phyloP scores from a whole-genome alignment of 164 flowering plant species.

The Magnolia kwangsiensis region DNA sequence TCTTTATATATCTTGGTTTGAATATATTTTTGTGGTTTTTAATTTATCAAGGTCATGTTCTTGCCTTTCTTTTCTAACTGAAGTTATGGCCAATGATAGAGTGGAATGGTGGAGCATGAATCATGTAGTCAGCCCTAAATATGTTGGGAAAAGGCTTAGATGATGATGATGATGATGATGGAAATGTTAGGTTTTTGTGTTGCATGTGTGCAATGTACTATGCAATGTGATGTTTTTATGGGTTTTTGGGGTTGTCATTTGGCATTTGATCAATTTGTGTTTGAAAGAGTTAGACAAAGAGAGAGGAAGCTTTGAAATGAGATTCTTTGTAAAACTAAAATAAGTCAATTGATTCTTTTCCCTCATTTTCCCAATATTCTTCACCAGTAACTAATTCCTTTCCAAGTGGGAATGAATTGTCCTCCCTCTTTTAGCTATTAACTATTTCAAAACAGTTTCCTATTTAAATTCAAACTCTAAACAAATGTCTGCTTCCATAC shows the following conservation, averaged over 20 bases:
- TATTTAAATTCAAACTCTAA: not conserved
- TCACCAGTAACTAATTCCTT: not conserved
- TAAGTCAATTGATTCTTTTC: not conserved
- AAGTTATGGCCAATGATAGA: too few species aligned
- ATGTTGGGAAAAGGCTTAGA: not conserved
- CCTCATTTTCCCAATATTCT: not conserved
- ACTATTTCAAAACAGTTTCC: not conserved
- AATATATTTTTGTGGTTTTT: too few species aligned
- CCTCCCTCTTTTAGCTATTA: not conserved
- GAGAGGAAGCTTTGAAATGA: not conserved
- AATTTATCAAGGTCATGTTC: too few species aligned
- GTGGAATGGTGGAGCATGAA: too few species aligned
- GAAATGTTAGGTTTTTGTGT: too few species aligned
- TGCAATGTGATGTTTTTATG: too few species aligned
- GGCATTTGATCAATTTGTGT: too few species aligned
- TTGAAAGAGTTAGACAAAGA: too few species aligned
- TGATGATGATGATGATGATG: constrained; percentile 1
- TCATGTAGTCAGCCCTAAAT: not conserved
- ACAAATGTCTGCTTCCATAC: not conserved
- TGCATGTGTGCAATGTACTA: too few species aligned
- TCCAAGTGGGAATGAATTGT: not conserved
- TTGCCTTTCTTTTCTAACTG: too few species aligned
- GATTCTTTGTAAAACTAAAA: not conserved
- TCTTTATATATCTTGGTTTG: too few species aligned
- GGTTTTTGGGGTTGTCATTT: too few species aligned